phyloP scores from a whole-genome alignment of 768 basidiomycete species.

The Multifurca ochricompacta region DNA sequence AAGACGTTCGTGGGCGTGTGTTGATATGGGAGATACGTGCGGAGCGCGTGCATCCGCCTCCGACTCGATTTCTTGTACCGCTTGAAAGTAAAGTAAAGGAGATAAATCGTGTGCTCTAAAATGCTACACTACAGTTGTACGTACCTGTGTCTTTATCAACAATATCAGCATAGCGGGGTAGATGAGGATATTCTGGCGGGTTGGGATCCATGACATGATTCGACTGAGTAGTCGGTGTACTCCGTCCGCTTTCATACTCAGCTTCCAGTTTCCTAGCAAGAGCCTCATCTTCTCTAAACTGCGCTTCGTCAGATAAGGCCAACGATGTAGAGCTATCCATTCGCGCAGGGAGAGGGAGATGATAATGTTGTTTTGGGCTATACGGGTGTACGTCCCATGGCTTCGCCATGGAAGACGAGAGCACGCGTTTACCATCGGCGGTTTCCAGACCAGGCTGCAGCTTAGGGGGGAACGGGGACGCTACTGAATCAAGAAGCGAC shows the following conservation, averaged over 20 bases:
- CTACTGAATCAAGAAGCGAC: neutral
- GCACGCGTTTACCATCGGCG: neutral
- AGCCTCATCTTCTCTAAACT: conserved; percentile 36
- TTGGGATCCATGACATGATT: neutral
- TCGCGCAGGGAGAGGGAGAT: neutral
- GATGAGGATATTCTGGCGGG: neutral
- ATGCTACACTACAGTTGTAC: neutral
- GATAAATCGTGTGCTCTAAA: neutral
- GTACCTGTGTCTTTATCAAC: neutral
- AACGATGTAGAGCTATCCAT: neutral
- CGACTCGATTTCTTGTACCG: neutral
- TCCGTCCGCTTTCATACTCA: conserved; percentile 31
- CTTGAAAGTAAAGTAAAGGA: neutral
- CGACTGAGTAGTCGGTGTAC: neutral
- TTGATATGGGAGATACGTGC: neutral
- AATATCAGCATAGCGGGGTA: conserved; percentile 1
- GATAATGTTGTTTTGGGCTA: neutral
- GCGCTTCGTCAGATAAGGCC: neutral
- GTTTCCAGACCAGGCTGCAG: neutral
- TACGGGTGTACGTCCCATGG: neutral
- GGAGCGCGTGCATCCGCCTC: neutral
- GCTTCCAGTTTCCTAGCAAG: conserved; percentile 34
- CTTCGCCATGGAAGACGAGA: neutral
- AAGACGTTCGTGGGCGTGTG: neutral
- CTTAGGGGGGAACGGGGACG: neutral